Evolutionary conservation across 345 rosid genomes (phyloP), one percentile per base, ranked within the genome.

Genomic region (Cardamine occulta): DNA sequence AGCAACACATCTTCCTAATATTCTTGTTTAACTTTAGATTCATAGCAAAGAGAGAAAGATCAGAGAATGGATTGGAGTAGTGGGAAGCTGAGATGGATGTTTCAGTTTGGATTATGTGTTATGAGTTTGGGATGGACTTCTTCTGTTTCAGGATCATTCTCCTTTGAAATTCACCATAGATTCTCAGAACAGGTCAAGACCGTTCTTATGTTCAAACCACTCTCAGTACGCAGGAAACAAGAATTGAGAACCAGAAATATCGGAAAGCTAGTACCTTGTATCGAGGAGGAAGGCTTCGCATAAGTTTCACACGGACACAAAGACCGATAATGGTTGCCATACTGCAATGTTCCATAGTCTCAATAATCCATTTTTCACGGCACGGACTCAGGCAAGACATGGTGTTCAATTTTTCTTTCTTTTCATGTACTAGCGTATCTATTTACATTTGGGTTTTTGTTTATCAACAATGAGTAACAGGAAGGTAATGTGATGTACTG

Each of bases 251-350:
- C 3, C 28, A 2, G 28, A 24, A 28, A 28, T 24, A 47, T 55
- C 4, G 37, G 42, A 53, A 42, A 60, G 55, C 14, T 45, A 56
- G 57, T 81, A 93, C 98, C 94, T 96, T 96, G 88, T 86, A 96
- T 66, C 96, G 96, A 64, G 84, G 68, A 78, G 99, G 99, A 67
- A 96, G 87, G 84, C 93, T 93, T 75, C 88, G 89, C 88, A 88
- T 73, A 40, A 96, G 93, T 77, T 96, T 93, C 44, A 91, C 96
- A 19, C 97, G 87, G 68, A 93, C 75, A 85, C 93, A 88, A 74
- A 93, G 93, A 72, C 99, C 99, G 55, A 96, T 96, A 52, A 91
- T 84, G 7, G 95, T 81, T 13, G 96, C 97, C 98, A 96, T 88
- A 74, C 93, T 87, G 82, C 98, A 96, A 68, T 86, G 97, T 76